A percentile compares a stretch with the other conserved stretches of the same genome.
phyloP scores from a whole-genome alignment of 2,329 filamentous ascomycete species.

The Cytospora piceae region DNA sequence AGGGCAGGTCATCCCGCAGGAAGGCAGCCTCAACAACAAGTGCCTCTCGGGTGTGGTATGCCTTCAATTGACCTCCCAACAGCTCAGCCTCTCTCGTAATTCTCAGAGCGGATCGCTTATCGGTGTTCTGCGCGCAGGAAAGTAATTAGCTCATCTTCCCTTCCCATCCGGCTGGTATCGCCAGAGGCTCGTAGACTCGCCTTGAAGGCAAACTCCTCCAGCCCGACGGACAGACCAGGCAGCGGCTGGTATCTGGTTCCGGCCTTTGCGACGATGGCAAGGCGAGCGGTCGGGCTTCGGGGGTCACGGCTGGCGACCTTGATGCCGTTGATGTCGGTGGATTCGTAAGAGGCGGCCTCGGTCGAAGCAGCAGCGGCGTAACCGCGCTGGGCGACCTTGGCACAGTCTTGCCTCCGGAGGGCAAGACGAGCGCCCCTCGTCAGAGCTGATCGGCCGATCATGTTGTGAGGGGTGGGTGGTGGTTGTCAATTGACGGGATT shows the following conservation, averaged over 20 bases:
- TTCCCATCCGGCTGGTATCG: conserved; percentile 17
- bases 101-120: conserved; percentile 84
- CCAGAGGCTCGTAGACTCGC: conserved; percentile 49
- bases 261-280: conserved; percentile 91
- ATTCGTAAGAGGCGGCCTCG: conserved; percentile 83
- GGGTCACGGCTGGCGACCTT: conserved; percentile 93
- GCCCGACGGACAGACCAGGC: conserved; percentile 85
- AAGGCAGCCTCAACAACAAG: conserved; percentile 93
- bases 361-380: conserved; percentile 62
- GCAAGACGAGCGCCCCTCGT: conserved; percentile 62
- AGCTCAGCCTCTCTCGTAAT: conserved; percentile 96
- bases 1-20: conserved; percentile 91
- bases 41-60: conserved; percentile 92
- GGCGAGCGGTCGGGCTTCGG: conserved; percentile 83
- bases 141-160: conserved; percentile 52
- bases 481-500: conserved; percentile 54
- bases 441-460: conserved; percentile 66
- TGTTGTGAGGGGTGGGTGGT: conserved; percentile 59
- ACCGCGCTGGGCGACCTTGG: conserved; percentile 55
- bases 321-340: conserved; percentile 81
- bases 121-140: conserved; percentile 68
- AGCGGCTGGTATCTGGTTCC: conserved; percentile 90
- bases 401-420: conserved; percentile 60
- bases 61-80: conserved; percentile 84
- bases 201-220: conserved; percentile 98